These are phyloP conservation scores for Hanseniaspora meyeri DNA, from an alignment of 805 yeast genomes.

Conservation along the genomic window DNA sequence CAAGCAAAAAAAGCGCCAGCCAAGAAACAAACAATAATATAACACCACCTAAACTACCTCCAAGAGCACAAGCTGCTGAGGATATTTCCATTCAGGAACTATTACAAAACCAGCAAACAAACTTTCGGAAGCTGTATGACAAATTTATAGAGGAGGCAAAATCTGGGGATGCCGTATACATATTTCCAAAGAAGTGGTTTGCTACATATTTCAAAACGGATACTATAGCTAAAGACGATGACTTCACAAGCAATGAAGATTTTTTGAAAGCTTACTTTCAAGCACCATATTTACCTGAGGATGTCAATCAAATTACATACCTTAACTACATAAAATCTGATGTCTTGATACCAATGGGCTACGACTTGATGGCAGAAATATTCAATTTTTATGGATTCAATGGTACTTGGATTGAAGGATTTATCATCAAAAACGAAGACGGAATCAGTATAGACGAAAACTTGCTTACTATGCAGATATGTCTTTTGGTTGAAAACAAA, in stretches of 20 bases:
- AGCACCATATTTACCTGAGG: background rate
- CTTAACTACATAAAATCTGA: background rate
- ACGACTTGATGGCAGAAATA: constrained; percentile 2
- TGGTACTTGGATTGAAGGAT: constrained; percentile 8
- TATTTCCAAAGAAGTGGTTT: constrained; percentile 10
- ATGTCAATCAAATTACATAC: background rate
- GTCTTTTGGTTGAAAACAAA: constrained; percentile 2
- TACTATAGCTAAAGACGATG: background rate
- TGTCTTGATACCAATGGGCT: background rate
- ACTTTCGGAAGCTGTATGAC: background rate
- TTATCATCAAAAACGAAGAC: background rate
- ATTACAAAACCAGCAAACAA: background rate
- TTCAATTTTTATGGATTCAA: constrained; percentile 7
- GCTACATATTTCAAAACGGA: background rate
- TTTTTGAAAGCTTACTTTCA: background rate
- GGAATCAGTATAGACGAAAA: background rate
- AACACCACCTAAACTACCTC: constrained; percentile 2
- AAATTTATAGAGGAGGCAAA: background rate
- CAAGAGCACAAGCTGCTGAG: background rate
- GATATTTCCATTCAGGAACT: background rate
- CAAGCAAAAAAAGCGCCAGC: background rate
- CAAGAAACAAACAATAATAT: background rate
- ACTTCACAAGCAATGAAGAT: background rate
- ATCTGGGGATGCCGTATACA: constrained; percentile 7
- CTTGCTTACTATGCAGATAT: background rate